Base-by-base conservation (phyloP, 257 asterid species). In the Przewalskia tangutica region DNA sequence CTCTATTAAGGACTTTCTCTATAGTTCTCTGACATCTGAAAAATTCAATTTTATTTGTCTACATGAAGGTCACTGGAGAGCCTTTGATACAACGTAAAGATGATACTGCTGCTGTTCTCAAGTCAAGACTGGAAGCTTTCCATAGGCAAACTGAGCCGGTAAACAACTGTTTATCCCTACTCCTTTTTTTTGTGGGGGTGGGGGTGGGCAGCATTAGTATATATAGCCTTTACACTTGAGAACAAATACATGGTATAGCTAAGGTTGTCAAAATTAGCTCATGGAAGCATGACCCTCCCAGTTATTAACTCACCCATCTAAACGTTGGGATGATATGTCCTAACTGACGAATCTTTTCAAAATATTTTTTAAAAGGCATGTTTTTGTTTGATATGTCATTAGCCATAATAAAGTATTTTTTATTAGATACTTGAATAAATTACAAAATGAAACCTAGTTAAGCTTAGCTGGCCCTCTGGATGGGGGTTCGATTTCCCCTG, bases 121-220 rank as follows among this genome's bases (percentile, higher is more conserved):
- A 92, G 88, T 95, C 99, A 3, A 92, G 99, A 88, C 97, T 95
- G 63, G 98, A 95, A 63, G 91, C 97, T 50, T 95, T 95, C 83
- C 99, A 95, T 73, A 87, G 86, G 89, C 99, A 94, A 89, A 95
- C 99, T 83, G 91, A 91, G 85, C 98, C 98, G 82, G 99, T 95
- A 75, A 27, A 23, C 8, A 51, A 2, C 63, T 50, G 63, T 75
- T 75, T 50, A 14, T 75, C 62, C 50, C 80, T 8, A 27, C 63
- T 75, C 13, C 1, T 27, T 27, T 27, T 27, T 27, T 27, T n/a
- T n/a, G n/a, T 27, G 32, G 32, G 32, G 32, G 32, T 0, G 32
- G 32, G 32, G 32, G 32, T 81, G 98, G 32, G 32, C 27, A 23
- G 27, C 27, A 23, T 23, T 23, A 23, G 27, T 23, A 23, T 23